phyloP scores from a whole-genome alignment of 768 basidiomycete genomes.

The Bullera alba region DNA sequence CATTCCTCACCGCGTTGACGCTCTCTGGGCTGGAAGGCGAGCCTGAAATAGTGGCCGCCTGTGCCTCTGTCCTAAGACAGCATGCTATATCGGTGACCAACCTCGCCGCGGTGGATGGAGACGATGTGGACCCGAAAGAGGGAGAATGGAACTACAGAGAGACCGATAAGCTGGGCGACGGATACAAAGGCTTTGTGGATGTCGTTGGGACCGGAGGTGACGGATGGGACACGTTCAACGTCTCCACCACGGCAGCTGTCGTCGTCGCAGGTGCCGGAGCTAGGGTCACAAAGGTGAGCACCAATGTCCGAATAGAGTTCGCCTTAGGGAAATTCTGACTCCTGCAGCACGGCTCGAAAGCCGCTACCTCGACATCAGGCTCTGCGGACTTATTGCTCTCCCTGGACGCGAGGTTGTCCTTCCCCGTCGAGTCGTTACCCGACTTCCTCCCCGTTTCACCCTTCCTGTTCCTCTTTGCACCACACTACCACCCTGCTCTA shows the following conservation, averaged over 20 bases:
- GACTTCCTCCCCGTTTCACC: constrained; percentile 56
- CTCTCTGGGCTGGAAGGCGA: constrained; percentile 68
- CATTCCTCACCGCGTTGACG: constrained; percentile 81
- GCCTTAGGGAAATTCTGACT: constrained; percentile 4
- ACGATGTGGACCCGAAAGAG: constrained; percentile 10
- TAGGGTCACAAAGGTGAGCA: constrained; percentile 76
- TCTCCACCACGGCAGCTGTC: constrained; percentile 86
- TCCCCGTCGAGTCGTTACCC: constrained; percentile 52
- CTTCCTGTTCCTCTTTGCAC: constrained; percentile 88
- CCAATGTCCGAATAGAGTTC: background rate
- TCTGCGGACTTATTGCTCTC: constrained; percentile 86
- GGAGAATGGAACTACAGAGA: constrained; percentile 41
- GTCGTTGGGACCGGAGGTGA: constrained; percentile 94
- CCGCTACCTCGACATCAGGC: constrained; percentile 89
- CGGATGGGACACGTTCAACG: constrained; percentile 92
- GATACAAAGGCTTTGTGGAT: constrained; percentile 52
- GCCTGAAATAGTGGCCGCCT: constrained; percentile 69
- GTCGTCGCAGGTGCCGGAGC: constrained; percentile 93
- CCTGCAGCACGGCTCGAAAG: constrained; percentile 65
- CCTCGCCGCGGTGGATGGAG: constrained; percentile 3
- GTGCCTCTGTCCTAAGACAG: constrained; percentile 66
- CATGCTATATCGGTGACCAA: constrained; percentile 61
- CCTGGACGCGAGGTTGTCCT: constrained; percentile 62
- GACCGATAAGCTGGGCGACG: constrained; percentile 40
- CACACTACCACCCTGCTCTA: constrained; percentile 84